Evolutionary conservation across 2,329 filamentous ascomycete genomes (phyloP).

Genomic region (Ceratocystis ficicola): DNA sequence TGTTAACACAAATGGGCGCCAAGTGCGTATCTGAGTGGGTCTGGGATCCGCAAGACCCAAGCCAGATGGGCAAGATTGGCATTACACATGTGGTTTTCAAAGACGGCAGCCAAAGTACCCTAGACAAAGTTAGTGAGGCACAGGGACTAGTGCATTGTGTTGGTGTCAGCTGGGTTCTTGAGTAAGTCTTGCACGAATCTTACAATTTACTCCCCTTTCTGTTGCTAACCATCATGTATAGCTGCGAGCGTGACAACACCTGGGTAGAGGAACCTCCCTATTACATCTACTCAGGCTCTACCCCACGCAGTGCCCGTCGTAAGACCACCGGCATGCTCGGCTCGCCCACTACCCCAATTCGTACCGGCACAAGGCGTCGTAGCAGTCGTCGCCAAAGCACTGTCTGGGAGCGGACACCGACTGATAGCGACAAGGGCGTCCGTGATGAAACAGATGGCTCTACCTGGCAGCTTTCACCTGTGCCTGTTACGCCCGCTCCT

Average conservation of each 20-base stretch:
- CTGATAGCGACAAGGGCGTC: slow-evolving; percentile 28
- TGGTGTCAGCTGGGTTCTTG: slow-evolving; percentile 76
- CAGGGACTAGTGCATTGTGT: slow-evolving; percentile 71
- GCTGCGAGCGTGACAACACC: slow-evolving; percentile 61
- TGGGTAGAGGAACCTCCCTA: slow-evolving; percentile 66
- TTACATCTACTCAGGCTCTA: slow-evolving; percentile 51
- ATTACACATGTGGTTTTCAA: slow-evolving; percentile 89
- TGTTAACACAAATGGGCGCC: slow-evolving; percentile 71
- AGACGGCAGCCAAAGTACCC: slow-evolving; percentile 65
- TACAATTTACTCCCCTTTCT: slow-evolving; percentile 22
- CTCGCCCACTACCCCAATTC: slow-evolving; percentile 37
- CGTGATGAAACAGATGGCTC: slow-evolving; percentile 32
- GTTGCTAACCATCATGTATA: slow-evolving; percentile 28
- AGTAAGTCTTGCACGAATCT: slow-evolving; percentile 44
- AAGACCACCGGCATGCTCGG: slow-evolving; percentile 60
- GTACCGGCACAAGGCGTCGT: slow-evolving; percentile 37
- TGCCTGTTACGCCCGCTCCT: slow-evolving; percentile 47
- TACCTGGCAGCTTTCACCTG: slow-evolving; percentile 41
- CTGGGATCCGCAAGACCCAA: slow-evolving; percentile 36
- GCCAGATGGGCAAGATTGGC: slow-evolving; percentile 44
- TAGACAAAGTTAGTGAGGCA: slow-evolving; percentile 66
- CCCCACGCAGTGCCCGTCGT: slow-evolving; percentile 60
- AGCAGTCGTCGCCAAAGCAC: slow-evolving; percentile 41
- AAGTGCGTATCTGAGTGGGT: slow-evolving; percentile 63
- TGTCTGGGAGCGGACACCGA: slow-evolving; percentile 44